Base-by-base conservation (phyloP, 495 filamentous ascomycete species). In the Trichoderma asperelloides region DNA sequence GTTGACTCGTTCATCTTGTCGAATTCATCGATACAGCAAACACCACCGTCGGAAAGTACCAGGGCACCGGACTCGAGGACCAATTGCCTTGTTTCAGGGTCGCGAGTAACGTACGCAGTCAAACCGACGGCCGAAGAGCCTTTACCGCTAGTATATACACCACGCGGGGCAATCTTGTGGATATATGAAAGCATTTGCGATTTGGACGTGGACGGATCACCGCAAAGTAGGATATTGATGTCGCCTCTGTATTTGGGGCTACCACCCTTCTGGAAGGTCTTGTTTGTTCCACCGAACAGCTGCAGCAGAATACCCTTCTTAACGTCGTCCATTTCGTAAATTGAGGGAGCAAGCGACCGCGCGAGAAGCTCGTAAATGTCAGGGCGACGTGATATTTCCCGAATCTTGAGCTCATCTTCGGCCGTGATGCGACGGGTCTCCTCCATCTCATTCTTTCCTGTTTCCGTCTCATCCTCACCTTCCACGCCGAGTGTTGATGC, bases 1-100 rank as follows among this genome's bases (percentile, higher is more conserved):
- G 96, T 98, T 28, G 93, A 86, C 66, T 98, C 95, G 65, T 89
- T 93, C 95, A 98, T 98, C 78, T 98, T 98, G 81, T 98, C 95
- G 71, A 98, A 98, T 76, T 98, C 95, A 71, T 98, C 95, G 76
- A 98, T 98, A 75, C 95, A 98, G 82, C 95, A 98, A 67, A 97
- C 89, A 75, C 95, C 96, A 33, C 95, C 95, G 74, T 98, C 95
- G 2, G 93, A 96, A 62, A 98, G 82, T 51, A 98, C 95, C 39
- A 98, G 83, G 15, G 95, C 95, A 73, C 95, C 95, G 16, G 94
- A 97, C 71, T 98, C 95, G 66, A 98, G 91, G 2, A 98, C 95
- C 41, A 98, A 85, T 75, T 98, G 94, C 21, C 91, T 86, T 16
- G 96, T 95, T 76, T 98, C 95, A 15, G 77, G 77, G 71, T 98